phyloP scores from a whole-genome alignment of 2,329 filamentous ascomycete genomes.

The Chaetothyriales sp. region DNA sequence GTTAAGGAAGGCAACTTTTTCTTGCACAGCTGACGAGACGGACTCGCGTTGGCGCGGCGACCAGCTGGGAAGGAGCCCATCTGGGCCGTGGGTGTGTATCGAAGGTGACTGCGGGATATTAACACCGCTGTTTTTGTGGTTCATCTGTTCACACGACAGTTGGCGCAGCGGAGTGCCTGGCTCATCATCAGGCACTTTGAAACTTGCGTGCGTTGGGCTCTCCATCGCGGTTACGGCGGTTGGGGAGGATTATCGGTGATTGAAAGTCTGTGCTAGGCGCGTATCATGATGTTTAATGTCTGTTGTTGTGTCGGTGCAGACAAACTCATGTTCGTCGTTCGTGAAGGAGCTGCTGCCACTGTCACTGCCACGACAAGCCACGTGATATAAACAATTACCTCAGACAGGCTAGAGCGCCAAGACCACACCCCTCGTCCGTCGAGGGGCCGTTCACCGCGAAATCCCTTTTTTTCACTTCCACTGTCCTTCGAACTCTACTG shows the following conservation, averaged over 20 bases:
- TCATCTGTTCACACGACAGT: slow-evolving; percentile 34
- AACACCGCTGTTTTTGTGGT: slow-evolving; percentile 25
- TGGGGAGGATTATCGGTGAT: background rate
- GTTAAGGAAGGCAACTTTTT: slow-evolving; percentile 35
- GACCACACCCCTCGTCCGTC: background rate
- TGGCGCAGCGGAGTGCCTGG: slow-evolving; percentile 26
- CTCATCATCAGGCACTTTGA: background rate
- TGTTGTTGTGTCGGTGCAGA: background rate
- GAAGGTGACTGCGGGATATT: slow-evolving; percentile 26
- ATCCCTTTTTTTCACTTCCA: no score
- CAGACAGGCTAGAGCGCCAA: background rate
- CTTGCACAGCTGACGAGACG: slow-evolving; percentile 30
- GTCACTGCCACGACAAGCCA: background rate
- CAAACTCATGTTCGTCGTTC: background rate
- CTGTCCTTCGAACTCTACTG: no score
- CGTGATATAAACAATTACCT: background rate
- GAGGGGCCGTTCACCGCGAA: background rate
- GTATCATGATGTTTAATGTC: background rate
- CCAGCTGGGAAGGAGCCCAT: background rate
- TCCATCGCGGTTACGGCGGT: background rate
- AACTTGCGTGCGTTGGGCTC: background rate
- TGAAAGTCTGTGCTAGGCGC: background rate
- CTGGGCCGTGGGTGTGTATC: slow-evolving; percentile 16
- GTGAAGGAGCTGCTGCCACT: background rate
- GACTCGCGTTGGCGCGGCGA: slow-evolving; percentile 20